Evolutionary conservation across 1,284 basidiomycete genomes (phyloP), one percentile per base, ranked within the genome.

Genomic region (Leucoagaricus sp.): DNA sequence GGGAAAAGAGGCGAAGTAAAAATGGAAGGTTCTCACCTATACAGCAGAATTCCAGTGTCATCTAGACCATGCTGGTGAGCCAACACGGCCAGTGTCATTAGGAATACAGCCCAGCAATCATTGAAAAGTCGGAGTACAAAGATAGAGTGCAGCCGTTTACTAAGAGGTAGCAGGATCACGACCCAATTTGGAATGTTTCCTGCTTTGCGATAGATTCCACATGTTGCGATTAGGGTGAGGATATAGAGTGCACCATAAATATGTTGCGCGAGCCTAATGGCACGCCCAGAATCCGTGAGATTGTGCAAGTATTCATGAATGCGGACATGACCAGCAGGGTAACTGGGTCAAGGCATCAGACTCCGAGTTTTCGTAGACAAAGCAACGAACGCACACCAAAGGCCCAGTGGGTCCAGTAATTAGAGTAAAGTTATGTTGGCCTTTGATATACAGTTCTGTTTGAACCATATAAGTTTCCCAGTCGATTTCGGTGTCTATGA

Each of bases 401-500:
- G 93, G 94, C 5, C 97, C 97, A 2, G 94, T 98, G 7, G 94
- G 95, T 0, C 96, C 96, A 58, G 82, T 79, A 58, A 99, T 89
- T 56, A 81, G 75, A n/a, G 84, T 77, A 69, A 99, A 99, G 69
- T 96, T 85, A 26, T 89, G 79, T 72, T 97, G 89, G 36, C 96
- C 96, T 45, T 85, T 81, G 45, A 91, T 67, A 72, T 92, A 96
- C 48, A 91, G 71, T 53, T 88, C 80, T 1, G 92, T 83, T 60
- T 99, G 97, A 58, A 89, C 79, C 83, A 96, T 89, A 67, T 97
- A 97, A 0, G 95, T 96, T 68, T 86, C 82, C 84, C 91, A 99
- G 75, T 99, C 97, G 66, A 99, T 99, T 74, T 99, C 96, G n/a
- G 97, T 99, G 75, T 96, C 94, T 96, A 73, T 52, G 52, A 53